These are phyloP conservation scores for Leucocoprinus sp. DNA, from an alignment of 768 basidiomycete species.

Conservation along the genomic window DNA sequence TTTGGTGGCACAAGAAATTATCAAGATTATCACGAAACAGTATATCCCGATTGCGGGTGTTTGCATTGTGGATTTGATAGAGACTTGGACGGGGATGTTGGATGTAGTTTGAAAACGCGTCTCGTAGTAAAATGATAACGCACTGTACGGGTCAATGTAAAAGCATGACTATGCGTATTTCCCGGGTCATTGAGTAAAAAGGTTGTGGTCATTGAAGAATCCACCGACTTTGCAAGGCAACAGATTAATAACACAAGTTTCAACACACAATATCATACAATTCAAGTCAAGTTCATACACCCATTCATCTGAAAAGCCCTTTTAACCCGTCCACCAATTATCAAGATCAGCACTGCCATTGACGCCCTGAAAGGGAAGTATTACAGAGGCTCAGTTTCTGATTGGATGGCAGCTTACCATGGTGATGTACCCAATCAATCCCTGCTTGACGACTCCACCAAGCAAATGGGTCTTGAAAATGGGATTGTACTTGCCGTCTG, in stretches of 20 bases:
- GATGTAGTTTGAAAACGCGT: no score
- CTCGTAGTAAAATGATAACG: no score
- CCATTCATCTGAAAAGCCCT: not conserved
- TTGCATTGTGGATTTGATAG: slow-evolving; percentile 78
- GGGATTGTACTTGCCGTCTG: slow-evolving; percentile 43
- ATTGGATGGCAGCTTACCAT: slow-evolving; percentile 29
- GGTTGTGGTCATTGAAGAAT: no score
- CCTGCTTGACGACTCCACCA: slow-evolving; percentile 43
- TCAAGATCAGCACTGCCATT: slow-evolving; percentile 32
- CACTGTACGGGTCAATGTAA: no score
- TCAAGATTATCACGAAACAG: slow-evolving; percentile 95
- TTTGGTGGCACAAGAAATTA: slow-evolving; percentile 89
- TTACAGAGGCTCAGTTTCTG: not conserved
- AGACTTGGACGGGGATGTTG: slow-evolving; percentile 64
- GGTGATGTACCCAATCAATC: slow-evolving; percentile 45
- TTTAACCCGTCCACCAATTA: slow-evolving; percentile 28
- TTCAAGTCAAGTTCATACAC: slow-evolving; percentile 1
- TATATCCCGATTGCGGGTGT: slow-evolving; percentile 87
- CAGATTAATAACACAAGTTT: no score
- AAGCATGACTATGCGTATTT: no score
- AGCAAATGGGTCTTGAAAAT: slow-evolving; percentile 43
- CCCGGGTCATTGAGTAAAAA: no score
- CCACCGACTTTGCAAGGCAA: no score
- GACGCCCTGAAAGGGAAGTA: slow-evolving; percentile 23
- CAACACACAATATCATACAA: not conserved